Evolutionary conservation across 768 basidiomycete genomes (phyloP), one percentile per base, ranked within the genome.

Genomic region (Pleurotus citrinopileatus): DNA sequence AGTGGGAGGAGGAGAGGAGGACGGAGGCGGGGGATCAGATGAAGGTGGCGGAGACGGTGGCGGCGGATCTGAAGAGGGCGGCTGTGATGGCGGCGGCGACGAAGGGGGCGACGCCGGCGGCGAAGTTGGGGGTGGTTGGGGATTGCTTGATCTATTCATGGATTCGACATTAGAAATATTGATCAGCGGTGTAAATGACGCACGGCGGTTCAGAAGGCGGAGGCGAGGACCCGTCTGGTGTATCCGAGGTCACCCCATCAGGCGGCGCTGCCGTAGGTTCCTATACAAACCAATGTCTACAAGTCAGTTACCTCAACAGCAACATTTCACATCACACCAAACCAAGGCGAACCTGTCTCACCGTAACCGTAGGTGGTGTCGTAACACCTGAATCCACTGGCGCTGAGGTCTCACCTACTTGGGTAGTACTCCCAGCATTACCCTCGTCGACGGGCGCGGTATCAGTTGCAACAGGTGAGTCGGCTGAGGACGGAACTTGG

Each of bases 271-370:
- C 19, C 9, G 48, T 36, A 37, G 48, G 19, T 15, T 51, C 48
- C 48, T 44, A 25, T 22, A 9, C 20, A 44, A 25, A 17, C 43
- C 43, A 44, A n/a, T n/a, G n/a, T n/a, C n/a, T n/a, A n/a, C n/a
- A n/a, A n/a, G 19, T 36, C 22, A 40, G 22, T 37, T 10, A 37
- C 37, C 34, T 32, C n/a, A n/a, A 32, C 28, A 10, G 27, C n/a
- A 17, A 17, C n/a, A 4, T n/a, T 32, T 37, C 34, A 19, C 15
- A 13, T 15, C n/a, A 51, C 34, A 10, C 12, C 9, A 19, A 17
- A 19, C 5, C 6, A 19, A 12, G 23, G 48, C 48, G 48, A 51
- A 51, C 48, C 48, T 51, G 48, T 51, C 48, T 51, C 48, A 51
- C 48, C 48, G 48, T 36, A 23, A 37, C 17, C 45, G 27, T 17